phyloP scores from a whole-genome alignment of 2,329 filamentous ascomycete species.

The Claviceps purpurea region DNA sequence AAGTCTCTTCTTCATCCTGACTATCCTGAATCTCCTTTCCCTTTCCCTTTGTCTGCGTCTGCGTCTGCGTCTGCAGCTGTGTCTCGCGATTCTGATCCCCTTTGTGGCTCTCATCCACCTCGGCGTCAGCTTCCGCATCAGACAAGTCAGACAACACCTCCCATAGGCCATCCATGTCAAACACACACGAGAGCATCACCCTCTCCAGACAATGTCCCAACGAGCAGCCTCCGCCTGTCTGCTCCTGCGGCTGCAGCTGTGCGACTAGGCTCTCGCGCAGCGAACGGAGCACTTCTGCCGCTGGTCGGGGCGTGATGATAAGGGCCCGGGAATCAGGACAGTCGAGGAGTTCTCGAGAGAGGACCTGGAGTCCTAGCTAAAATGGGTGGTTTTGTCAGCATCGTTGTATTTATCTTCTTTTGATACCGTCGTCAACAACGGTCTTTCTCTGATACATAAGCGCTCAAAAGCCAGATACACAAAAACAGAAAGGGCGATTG shows the following conservation, averaged over 20 bases:
- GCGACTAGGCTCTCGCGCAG: constrained; percentile 27
- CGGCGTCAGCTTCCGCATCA: too few species aligned
- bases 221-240: constrained; percentile 7
- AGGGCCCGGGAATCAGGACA: constrained; percentile 17
- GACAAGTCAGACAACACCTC: constrained; percentile 40
- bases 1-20: not conserved
- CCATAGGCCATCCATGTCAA: constrained; percentile 44
- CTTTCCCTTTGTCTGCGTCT: not conserved
- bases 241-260: constrained; percentile 12
- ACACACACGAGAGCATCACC: constrained; percentile 42
- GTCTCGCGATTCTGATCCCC: not conserved
- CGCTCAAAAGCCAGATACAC: too few species aligned
- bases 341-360: constrained; percentile 26
- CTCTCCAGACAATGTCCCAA: constrained; percentile 27
- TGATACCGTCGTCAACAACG: too few species aligned
- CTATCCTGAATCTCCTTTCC: not conserved
- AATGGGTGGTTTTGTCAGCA: not conserved
- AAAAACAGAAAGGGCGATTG: too few species aligned
- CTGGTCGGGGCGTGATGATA: constrained; percentile 36
- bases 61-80: constrained; percentile 12
- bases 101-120: constrained; percentile 12
- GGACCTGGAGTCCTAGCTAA: constrained; percentile 35
- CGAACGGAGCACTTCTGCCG: constrained; percentile 24
- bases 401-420: not conserved
- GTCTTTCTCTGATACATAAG: too few species aligned